phyloP scores from a whole-genome alignment of 495 filamentous ascomycete genomes.

The Penicillium paradoxum region DNA sequence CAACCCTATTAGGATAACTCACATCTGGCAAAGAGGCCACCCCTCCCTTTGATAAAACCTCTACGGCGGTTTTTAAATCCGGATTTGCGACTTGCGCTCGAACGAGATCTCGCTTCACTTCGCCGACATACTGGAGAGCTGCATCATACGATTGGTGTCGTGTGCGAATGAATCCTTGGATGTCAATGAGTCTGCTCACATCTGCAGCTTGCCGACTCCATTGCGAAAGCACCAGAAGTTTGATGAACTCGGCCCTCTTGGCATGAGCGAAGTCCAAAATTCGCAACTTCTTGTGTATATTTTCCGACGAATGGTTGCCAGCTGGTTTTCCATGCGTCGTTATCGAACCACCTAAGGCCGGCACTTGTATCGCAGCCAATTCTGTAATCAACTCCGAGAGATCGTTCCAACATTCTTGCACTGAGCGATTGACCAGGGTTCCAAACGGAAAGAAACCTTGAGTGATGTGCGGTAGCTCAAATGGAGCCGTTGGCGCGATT shows the following conservation, averaged over 20 bases:
- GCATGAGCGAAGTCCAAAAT: constrained; percentile 67
- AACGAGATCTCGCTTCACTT: constrained; percentile 63
- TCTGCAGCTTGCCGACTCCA: constrained; percentile 77
- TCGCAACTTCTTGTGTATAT: constrained; percentile 71
- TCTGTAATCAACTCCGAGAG: constrained; percentile 64
- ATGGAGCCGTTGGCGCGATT: constrained; percentile 35
- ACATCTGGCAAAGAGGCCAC: constrained; percentile 74
- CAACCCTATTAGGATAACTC: constrained; percentile 23
- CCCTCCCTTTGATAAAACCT: constrained; percentile 71
- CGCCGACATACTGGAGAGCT: constrained; percentile 56
- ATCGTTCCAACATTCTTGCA: constrained; percentile 75
- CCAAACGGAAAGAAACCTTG: constrained; percentile 66
- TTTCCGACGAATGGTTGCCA: constrained; percentile 59
- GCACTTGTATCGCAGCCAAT: constrained; percentile 60
- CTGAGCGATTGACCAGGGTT: constrained; percentile 65
- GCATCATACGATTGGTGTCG: constrained; percentile 53
- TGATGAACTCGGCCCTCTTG: constrained; percentile 73
- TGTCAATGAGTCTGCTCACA: constrained; percentile 78
- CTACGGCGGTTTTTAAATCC: constrained; percentile 82
- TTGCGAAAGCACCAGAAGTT: constrained; percentile 77
- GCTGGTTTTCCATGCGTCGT: constrained; percentile 47
- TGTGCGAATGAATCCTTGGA: constrained; percentile 63
- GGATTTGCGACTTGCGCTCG: constrained; percentile 71
- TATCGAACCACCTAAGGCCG: constrained; percentile 22
- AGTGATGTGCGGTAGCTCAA: constrained; percentile 76